Conservation (phyloP, 495 filamentous ascomycete species). For the Cercophora scortea region DNA sequence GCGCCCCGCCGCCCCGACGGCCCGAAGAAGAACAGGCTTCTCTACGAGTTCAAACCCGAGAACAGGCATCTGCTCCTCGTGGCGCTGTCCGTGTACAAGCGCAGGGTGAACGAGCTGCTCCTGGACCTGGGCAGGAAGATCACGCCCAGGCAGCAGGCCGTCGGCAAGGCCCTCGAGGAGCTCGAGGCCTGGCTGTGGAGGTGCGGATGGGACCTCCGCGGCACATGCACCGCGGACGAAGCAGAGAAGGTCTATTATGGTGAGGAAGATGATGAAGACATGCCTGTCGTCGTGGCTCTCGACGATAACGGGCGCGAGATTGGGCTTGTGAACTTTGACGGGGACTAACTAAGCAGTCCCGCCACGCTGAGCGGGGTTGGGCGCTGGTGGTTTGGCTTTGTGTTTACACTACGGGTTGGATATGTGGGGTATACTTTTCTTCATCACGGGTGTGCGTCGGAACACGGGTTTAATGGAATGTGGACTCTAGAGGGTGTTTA, state of each 20-base stretch:
- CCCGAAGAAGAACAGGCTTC: constrained; percentile 12
- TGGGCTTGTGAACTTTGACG: constrained; percentile 36
- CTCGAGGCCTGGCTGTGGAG: constrained; percentile 39
- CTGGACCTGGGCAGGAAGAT: constrained; percentile 17
- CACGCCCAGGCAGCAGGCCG: constrained; percentile 24
- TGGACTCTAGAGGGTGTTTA: no score
- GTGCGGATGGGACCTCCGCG: constrained; percentile 39
- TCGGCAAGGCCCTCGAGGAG: constrained; percentile 29
- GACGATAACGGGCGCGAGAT: constrained; percentile 41
- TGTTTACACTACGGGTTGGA: no score
- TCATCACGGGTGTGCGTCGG: no score
- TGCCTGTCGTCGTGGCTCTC: constrained; percentile 72
- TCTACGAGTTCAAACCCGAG: constrained; percentile 45
- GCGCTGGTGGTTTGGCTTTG: no score
- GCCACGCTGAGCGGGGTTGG: no score
- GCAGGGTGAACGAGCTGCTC: constrained; percentile 30
- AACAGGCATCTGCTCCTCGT: constrained; percentile 21
- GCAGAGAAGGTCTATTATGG: constrained; percentile 49
- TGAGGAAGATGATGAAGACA: constrained; percentile 81
- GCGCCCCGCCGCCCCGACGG: neutral
- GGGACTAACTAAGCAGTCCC: constrained; percentile 8
- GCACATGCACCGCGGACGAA: neutral
- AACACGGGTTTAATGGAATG: no score
- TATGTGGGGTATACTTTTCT: no score
- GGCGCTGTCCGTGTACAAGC: constrained; percentile 35